Base-by-base conservation (phyloP, 495 filamentous ascomycete species). In the Parathielavia appendiculata region DNA sequence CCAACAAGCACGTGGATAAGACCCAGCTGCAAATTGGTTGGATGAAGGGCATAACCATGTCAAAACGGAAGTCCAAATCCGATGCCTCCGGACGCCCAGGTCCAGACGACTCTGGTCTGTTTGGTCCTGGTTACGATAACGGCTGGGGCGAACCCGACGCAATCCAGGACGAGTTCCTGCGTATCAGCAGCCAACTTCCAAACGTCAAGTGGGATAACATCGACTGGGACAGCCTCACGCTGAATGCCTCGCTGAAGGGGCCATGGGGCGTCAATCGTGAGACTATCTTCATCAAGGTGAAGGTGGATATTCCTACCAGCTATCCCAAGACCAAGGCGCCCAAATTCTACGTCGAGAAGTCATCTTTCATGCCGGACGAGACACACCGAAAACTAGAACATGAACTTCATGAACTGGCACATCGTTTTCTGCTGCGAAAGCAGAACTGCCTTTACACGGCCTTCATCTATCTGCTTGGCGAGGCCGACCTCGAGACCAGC, bases 31-130 rank as follows among this genome's bases (percentile, higher is more conserved):
- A 82, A 36, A 92, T 97, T 57, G 80, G 84, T 14, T 97, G 92
- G 92, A 95, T 97, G 89, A 89, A 85, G 57, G 90, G 91, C 34
- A 90, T 97, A 41, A 93, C 90, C 59, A 91, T 97, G 64, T 81
- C 76, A 26, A 86, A 86, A 61, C 74, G 78, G 52, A 79, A 79
- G 50, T 61, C 71, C 0, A 43, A 64, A 35, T 66, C 69, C 12
- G 68, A 70, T 14, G 51, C 63, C 13, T 62, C 75, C 16, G 62
- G 61, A 51, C 68, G 72, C 48, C 62, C 71, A 34, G 69, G 64
- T 14, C 74, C 72, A 4, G 73, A 72, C 59, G 74, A 78, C 51
- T 74, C 75, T n/a, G 57, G 62, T 46, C 63, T 78, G 60, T 77
- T 78, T 47, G 68, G 74, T 26, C 75, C 71, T 20, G 66, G 68